Base-by-base conservation (phyloP, 805 yeast species). In the Torulaspora maleeae region DNA sequence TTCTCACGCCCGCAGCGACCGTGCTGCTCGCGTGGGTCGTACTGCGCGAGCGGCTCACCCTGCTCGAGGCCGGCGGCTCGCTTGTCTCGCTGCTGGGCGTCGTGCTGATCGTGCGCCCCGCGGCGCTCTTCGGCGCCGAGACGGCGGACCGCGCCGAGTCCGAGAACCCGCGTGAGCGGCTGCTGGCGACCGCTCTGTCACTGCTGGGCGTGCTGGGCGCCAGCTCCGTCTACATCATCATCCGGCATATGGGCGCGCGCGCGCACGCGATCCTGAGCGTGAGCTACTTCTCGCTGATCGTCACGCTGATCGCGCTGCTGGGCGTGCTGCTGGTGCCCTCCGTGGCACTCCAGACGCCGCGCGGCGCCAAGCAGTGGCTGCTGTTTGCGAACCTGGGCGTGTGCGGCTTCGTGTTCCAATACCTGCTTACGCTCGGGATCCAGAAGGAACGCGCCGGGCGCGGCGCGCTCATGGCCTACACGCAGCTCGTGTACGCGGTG, bases 211-310 rank as follows among this genome's bases (percentile, higher is more conserved):
- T 83, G 9, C 54, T 78, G 28, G 90, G 90, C 3, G 85, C 86
- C 1, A 79, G 84, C 25, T 59, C 72, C 5, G 90, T 87, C 7
- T 82, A 79, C 66, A 80, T 87, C 37, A 69, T 81, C 8, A 77
- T 89, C 44, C 72, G 95, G 30, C 79, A 77, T 50, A 83, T 90
- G 30, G 95, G 95, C 19, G 77, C 75, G 42, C 67, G 77, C 32
- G 93, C 88, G 1, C 95, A 88, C 64, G 88, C 96, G 0, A 70
- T 89, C 20, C 63, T 88, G 34, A 79, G 87, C 19, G 96, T 89
- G 2, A 76, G 86, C 42, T 83, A 82, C 60, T 87, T 84, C 66
- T 80, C 96, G 0, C 66, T 81, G 32, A 69, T 75, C 37, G 77
- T 86, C 9, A 70, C 78, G 17, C 50, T 84, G 0, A 71, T 83